These are phyloP conservation scores for Saxispiralis lemnorum DNA, from an alignment of 495 filamentous ascomycete species.

Conservation along the genomic window DNA sequence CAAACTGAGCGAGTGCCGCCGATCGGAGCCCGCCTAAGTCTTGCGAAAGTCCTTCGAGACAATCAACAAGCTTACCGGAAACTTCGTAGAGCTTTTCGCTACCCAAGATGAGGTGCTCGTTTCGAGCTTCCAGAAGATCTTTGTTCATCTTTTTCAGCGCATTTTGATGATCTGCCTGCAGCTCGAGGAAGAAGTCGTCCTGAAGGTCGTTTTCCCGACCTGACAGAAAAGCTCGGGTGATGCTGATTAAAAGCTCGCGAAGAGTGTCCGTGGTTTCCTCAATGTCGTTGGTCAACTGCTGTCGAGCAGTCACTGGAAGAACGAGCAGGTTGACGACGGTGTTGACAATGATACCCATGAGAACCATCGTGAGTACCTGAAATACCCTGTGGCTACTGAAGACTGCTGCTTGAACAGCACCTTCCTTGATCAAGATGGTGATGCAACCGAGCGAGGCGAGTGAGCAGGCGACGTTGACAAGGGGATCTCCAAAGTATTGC, in stretches of 20 bases:
- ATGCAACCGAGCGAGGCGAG: conserved; percentile 82
- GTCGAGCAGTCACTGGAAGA: conserved; percentile 65
- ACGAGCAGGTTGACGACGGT: conserved; percentile 61
- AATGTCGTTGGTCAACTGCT: conserved; percentile 56
- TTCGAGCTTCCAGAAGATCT: conserved; percentile 71
- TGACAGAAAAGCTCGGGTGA: conserved; percentile 69
- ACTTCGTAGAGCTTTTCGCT: conserved; percentile 67
- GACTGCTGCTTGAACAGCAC: conserved; percentile 58
- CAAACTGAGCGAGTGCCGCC: conserved; percentile 77
- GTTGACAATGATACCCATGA: conserved; percentile 64
- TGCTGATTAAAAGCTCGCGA: conserved; percentile 62
- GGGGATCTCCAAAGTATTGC: conserved; percentile 64
- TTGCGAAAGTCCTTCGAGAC: conserved; percentile 72
- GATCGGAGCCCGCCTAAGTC: conserved; percentile 81
- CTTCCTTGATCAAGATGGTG: conserved; percentile 83
- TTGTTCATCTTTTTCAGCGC: conserved; percentile 53
- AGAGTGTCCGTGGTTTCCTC: conserved; percentile 57
- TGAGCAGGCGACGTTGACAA: conserved; percentile 83
- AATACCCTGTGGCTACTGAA: conserved; percentile 68
- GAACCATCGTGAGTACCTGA: conserved; percentile 78
- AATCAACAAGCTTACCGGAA: conserved; percentile 63
- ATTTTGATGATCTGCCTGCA: conserved; percentile 40
- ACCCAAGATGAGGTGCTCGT: conserved; percentile 73
- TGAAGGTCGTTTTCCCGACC: conserved; percentile 66
- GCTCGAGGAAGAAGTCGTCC: conserved; percentile 44